phyloP scores from a whole-genome alignment of 1,139 yeast species.

The Blastobotrys elegans region DNA sequence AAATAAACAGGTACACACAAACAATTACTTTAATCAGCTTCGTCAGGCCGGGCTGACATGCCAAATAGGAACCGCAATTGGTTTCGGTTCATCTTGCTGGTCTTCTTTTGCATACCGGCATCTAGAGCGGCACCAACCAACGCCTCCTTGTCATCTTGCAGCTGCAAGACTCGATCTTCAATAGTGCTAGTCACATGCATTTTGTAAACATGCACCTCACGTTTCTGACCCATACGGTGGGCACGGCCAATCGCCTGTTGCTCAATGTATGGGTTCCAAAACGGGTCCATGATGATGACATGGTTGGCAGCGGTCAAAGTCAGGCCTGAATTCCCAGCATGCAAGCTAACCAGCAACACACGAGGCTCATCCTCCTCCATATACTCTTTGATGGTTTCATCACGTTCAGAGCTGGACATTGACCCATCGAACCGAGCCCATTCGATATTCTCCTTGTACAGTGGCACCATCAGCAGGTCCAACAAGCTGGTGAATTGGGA shows the following conservation, averaged over 20 bases:
- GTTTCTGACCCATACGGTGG: slow-evolving; percentile 90
- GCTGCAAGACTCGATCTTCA: slow-evolving; percentile 88
- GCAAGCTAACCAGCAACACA: slow-evolving; percentile 86
- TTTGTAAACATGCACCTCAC: slow-evolving; percentile 88
- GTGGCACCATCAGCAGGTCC: slow-evolving; percentile 90
- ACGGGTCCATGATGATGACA: slow-evolving; percentile 90
- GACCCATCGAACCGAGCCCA: slow-evolving; percentile 92
- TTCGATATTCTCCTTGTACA: slow-evolving; percentile 86
- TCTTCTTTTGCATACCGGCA: no score
- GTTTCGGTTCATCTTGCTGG: no score
- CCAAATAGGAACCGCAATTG: no score
- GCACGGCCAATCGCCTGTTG: slow-evolving; percentile 99
- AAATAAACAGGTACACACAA: no score
- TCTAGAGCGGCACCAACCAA: no score
- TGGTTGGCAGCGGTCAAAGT: slow-evolving; percentile 95
- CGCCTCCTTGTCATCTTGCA: slow-evolving; percentile 94
- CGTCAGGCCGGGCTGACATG: no score
- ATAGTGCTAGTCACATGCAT: slow-evolving; percentile 94
- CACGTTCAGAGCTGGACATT: slow-evolving; percentile 93
- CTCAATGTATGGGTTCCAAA: slow-evolving; percentile 99
- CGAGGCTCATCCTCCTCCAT: slow-evolving; percentile 90
- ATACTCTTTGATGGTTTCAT: slow-evolving; percentile 79
- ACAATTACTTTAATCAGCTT: no score
- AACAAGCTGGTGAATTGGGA: slow-evolving; percentile 96
- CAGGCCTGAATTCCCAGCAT: slow-evolving; percentile 98